phyloP scores from a whole-genome alignment of 208 protist species.

The Phytomonas francai region DNA sequence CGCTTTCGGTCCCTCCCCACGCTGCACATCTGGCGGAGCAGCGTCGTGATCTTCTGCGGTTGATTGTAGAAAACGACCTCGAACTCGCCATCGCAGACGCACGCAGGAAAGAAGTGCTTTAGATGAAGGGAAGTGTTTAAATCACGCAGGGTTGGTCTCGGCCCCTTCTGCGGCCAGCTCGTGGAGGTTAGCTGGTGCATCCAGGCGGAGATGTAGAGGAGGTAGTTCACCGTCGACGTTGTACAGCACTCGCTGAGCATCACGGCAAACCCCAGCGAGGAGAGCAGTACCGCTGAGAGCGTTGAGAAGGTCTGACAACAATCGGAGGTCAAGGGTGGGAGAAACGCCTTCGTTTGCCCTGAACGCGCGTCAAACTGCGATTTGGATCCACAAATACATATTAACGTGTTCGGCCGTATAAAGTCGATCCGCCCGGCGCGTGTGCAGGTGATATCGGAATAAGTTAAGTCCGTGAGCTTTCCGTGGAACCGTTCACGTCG shows the following conservation, averaged over 20 bases:
- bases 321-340: slow-evolving; percentile 71
- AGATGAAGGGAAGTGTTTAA: slow-evolving; percentile 69
- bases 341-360: slow-evolving; percentile 31
- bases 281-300: slow-evolving; percentile 62
- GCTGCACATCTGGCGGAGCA: slow-evolving; percentile 51
- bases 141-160: slow-evolving; percentile 72
- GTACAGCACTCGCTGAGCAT: slow-evolving; percentile 48
- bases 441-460: slow-evolving; percentile 39
- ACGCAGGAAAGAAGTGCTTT: slow-evolving; percentile 63
- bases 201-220: slow-evolving; percentile 85
- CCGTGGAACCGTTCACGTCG: slow-evolving; percentile 45
- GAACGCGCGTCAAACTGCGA: slow-evolving; percentile 77
- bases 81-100: slow-evolving; percentile 62
- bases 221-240: slow-evolving; percentile 75
- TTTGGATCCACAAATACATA: slow-evolving; percentile 57
- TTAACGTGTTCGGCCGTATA: slow-evolving; percentile 32
- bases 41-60: slow-evolving; percentile 24
- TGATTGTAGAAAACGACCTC: slow-evolving; percentile 84
- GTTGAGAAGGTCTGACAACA: slow-evolving; percentile 88
- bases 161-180: slow-evolving; percentile 53
- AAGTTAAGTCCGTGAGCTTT: slow-evolving; percentile 53
- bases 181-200: slow-evolving; percentile 74
- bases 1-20: slow-evolving; percentile 14
- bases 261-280: slow-evolving; percentile 62
- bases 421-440: slow-evolving; percentile 40